These are phyloP conservation scores for Penicillium sp. DNA, from an alignment of 2,329 filamentous ascomycete genomes.

Conservation along the genomic window DNA sequence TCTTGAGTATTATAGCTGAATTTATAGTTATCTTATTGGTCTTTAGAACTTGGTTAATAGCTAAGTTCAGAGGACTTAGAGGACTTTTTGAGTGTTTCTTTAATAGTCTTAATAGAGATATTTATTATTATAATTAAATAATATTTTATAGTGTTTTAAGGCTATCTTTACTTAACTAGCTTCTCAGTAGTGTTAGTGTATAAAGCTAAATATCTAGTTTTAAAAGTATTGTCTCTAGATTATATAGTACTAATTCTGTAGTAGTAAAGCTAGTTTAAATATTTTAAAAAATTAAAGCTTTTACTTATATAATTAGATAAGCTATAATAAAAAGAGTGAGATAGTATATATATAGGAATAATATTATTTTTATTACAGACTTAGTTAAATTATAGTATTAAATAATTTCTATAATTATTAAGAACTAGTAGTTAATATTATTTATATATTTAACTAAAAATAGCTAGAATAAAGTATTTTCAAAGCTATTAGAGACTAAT, in stretches of 20 bases:
- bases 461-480: too few relatives aligned
- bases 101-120: neutral
- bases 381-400: too few relatives aligned
- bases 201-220: neutral
- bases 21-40: neutral
- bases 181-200: neutral
- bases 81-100: neutral
- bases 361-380: neutral
- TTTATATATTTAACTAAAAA: too few relatives aligned
- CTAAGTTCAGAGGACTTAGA: neutral
- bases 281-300: too few relatives aligned
- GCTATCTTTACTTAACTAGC: neutral
- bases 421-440: too few relatives aligned
- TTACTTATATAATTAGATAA: too few relatives aligned
- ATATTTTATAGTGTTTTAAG: neutral
- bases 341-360: neutral
- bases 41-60: neutral
- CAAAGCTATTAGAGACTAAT: neutral
- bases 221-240: neutral
- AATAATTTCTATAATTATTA: too few relatives aligned
- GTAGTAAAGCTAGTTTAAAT: neutral
- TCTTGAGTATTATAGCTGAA: neutral
- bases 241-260: neutral
- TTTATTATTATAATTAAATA: too few relatives aligned
- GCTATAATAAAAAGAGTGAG: neutral